Evolutionary conservation across 2,329 filamentous ascomycete genomes (phyloP).

Genomic region (Ophiostoma perfectum): DNA sequence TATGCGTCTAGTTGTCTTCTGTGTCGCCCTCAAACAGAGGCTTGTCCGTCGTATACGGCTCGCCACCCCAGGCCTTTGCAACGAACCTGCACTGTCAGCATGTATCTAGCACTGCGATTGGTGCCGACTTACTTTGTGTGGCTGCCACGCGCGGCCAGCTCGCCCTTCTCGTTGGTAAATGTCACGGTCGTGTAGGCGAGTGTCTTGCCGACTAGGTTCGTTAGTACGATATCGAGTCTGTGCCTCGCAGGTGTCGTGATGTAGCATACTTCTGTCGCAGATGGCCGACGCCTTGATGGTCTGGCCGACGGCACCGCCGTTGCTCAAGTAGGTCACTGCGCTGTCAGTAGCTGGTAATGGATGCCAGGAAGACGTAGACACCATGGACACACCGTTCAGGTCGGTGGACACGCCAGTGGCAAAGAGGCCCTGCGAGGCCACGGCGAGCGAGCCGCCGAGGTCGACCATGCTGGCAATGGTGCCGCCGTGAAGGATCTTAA

Average conservation of each 20-base stretch:
- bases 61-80: slow-evolving; percentile 29
- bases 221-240: neutral
- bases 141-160: slow-evolving; percentile 57
- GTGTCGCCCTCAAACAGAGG: slow-evolving; percentile 27
- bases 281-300: slow-evolving; percentile 50
- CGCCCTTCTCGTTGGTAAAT: slow-evolving; percentile 54
- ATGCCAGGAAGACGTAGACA: neutral
- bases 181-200: slow-evolving; percentile 57
- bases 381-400: slow-evolving; percentile 46
- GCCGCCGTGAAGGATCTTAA: slow-evolving; percentile 71
- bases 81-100: slow-evolving; percentile 26
- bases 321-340: slow-evolving; percentile 55
- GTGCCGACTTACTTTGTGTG: slow-evolving; percentile 54
- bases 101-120: neutral
- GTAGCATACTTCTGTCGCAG: slow-evolving; percentile 54
- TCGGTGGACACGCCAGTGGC: slow-evolving; percentile 61
- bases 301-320: slow-evolving; percentile 54
- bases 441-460: slow-evolving; percentile 58
- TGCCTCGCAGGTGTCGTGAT: neutral
- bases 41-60: slow-evolving; percentile 25
- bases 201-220: slow-evolving; percentile 52
- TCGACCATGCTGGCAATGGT: slow-evolving; percentile 73
- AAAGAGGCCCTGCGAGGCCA: slow-evolving; percentile 59
- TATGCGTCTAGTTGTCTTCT: slow-evolving; percentile 10
- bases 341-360: neutral